These are phyloP conservation scores for Acanthamoeba culbertsoni DNA, from an alignment of 208 protist genomes.

Conservation along the genomic window DNA sequence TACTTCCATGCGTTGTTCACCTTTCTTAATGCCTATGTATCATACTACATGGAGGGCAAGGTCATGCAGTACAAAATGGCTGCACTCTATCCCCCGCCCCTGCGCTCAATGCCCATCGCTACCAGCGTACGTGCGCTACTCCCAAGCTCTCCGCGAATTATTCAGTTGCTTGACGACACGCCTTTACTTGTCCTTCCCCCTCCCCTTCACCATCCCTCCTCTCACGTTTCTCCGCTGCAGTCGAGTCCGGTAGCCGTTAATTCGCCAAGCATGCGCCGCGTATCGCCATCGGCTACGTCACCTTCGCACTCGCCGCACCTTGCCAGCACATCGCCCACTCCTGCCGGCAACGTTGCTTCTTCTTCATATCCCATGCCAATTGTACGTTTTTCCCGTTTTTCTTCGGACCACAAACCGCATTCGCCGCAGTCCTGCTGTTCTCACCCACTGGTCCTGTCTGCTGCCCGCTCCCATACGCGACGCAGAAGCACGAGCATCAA, in stretches of 20 bases:
- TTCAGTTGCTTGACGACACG: neutral
- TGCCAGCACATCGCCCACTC: neutral
- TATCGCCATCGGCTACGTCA: neutral
- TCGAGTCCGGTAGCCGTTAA: neutral
- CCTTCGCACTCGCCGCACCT: neutral
- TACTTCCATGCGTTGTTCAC: neutral
- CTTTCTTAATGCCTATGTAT: constrained; percentile 37
- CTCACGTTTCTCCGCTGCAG: no score
- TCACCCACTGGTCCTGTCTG: neutral
- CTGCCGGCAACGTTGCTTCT: neutral
- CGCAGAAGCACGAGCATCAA: neutral
- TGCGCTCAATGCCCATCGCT: neutral
- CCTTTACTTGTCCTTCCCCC: neutral
- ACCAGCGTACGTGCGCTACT: neutral
- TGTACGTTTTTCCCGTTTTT: neutral
- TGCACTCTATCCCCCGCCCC: neutral
- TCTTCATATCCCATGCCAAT: neutral
- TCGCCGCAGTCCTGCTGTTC: neutral
- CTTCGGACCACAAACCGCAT: neutral
- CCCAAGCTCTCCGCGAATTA: neutral
- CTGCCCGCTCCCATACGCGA: no score
- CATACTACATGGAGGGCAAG: constrained; percentile 31
- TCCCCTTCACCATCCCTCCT: neutral
- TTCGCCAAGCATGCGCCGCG: neutral
- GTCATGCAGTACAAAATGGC: constrained; percentile 16